Evolutionary conservation across 257 asterid genomes (phyloP).

Genomic region (Eustoma russellianum): DNA sequence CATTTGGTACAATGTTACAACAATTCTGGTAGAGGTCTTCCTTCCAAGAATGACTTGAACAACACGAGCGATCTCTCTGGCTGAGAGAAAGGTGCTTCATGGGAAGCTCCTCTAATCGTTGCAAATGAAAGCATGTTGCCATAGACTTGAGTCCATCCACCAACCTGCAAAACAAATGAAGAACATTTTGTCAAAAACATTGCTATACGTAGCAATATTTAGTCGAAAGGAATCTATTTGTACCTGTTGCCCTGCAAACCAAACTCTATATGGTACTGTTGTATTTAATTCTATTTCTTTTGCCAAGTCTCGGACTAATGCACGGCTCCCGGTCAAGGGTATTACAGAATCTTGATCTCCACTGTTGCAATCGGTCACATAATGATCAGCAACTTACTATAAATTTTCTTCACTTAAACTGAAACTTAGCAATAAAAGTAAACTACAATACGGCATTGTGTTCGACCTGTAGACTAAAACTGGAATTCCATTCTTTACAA

Average conservation of each 20-base stretch:
- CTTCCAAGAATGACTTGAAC: conserved; percentile 49
- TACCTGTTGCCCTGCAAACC: conserved; percentile 67
- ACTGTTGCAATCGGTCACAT: conserved; percentile 18
- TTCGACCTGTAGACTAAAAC: conserved; percentile 56
- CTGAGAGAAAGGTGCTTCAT: conserved; percentile 73
- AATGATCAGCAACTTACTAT: too few relatives aligned
- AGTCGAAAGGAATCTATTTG: background rate
- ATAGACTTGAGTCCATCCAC: conserved; percentile 68
- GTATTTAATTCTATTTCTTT: conserved; percentile 36
- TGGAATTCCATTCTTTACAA: conserved; percentile 41
- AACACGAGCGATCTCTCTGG: conserved; percentile 63
- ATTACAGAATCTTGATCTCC: conserved; percentile 78
- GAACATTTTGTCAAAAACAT: too few relatives aligned
- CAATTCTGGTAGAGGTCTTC: conserved; percentile 46
- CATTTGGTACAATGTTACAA: conserved; percentile 9
- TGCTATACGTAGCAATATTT: too few relatives aligned
- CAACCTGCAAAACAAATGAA: conserved; percentile 32
- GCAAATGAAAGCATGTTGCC: conserved; percentile 57
- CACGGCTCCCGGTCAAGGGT: conserved; percentile 60
- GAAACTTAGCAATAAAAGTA: too few relatives aligned
- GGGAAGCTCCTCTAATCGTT: conserved; percentile 70
- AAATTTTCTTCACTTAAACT: too few relatives aligned
- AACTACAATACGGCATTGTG: background rate
- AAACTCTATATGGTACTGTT: conserved; percentile 48
- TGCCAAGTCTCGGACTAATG: conserved; percentile 36